Conservation (phyloP, 192 early-diverging fungal genomes). For the Coemansia erecta region DNA sequence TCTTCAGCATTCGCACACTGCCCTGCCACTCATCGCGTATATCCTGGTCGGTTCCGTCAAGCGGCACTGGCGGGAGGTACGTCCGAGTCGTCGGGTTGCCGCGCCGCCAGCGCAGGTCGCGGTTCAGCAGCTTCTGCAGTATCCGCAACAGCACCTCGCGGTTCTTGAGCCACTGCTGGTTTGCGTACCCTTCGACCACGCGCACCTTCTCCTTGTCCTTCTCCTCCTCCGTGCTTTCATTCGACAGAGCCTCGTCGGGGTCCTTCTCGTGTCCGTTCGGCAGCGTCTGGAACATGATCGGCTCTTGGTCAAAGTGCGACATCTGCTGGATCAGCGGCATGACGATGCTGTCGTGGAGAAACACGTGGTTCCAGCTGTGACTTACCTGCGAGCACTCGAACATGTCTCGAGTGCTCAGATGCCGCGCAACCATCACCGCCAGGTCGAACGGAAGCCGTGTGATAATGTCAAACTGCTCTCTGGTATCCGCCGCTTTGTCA, state of each 20-base stretch:
- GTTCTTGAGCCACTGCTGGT: conserved; percentile 46
- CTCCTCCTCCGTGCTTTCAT: not conserved
- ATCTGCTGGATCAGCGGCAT: conserved; percentile 26
- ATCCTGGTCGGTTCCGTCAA: conserved; percentile 40
- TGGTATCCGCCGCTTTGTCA: no score
- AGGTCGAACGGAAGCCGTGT: conserved; percentile 46
- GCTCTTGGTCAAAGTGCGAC: conserved; percentile 51
- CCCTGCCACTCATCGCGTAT: conserved; percentile 46
- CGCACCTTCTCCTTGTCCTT: not conserved
- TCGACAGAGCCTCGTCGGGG: conserved; percentile 2
- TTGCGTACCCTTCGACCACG: conserved; percentile 26
- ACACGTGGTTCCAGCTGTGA: conserved; percentile 26
- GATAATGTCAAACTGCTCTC: conserved; percentile 18
- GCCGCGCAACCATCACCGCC: conserved; percentile 24
- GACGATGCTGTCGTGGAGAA: conserved; percentile 24
- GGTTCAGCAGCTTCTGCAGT: conserved; percentile 42
- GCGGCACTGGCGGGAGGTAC: conserved; percentile 43
- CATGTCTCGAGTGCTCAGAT: conserved; percentile 20
- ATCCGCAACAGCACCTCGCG: conserved; percentile 20
- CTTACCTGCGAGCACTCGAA: conserved; percentile 38
- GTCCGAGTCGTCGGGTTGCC: conserved; percentile 26
- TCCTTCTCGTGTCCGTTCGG: conserved; percentile 15
- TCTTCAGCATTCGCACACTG: conserved; percentile 24
- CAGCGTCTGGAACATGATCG: conserved; percentile 37
- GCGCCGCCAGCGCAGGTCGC: conserved; percentile 29